Evolutionary conservation across 1,139 yeast species (phyloP).

Genomic region (Pichia terricola): DNA sequence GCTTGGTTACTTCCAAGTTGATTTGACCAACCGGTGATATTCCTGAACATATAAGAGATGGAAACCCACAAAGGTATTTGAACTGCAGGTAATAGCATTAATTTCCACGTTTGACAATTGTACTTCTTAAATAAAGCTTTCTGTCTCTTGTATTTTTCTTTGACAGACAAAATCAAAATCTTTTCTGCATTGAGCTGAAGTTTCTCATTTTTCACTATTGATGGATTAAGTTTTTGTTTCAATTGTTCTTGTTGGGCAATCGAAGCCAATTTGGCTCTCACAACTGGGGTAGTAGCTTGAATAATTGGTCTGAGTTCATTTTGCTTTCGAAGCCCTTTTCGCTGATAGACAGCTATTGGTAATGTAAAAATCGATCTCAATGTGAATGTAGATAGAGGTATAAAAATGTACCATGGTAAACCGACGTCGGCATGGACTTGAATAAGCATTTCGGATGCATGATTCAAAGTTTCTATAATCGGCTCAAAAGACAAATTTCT

Average conservation of each 20-base stretch:
- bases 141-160: constrained; percentile 71
- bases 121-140: constrained; percentile 54
- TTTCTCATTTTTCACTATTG: constrained; percentile 21
- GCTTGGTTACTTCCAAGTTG: constrained; percentile 32
- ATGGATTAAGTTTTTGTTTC: constrained; percentile 10
- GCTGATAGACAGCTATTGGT: constrained; percentile 68
- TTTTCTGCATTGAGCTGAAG: constrained; percentile 65
- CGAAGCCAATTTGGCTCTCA: constrained; percentile 62
- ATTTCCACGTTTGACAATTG: constrained; percentile 74
- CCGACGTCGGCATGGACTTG: constrained; percentile 46
- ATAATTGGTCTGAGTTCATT: constrained; percentile 59
- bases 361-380: constrained; percentile 60
- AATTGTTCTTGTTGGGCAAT: constrained; percentile 32
- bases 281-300: constrained; percentile 66
- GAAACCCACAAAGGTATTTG: constrained; percentile 88
- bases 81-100: constrained; percentile 57
- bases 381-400: constrained; percentile 64
- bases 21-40: constrained; percentile 63
- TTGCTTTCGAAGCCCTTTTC: constrained; percentile 63
- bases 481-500: constrained; percentile 14
- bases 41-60: constrained; percentile 66
- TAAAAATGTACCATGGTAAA: constrained; percentile 75
- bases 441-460: constrained; percentile 28
- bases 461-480: constrained; percentile 9
- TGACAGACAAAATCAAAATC: constrained; percentile 59